A percentile compares a stretch with the other conserved stretches of the same genome.
phyloP scores from a whole-genome alignment of 2,329 filamentous ascomycete genomes.

The Bipolaris victoriae region DNA sequence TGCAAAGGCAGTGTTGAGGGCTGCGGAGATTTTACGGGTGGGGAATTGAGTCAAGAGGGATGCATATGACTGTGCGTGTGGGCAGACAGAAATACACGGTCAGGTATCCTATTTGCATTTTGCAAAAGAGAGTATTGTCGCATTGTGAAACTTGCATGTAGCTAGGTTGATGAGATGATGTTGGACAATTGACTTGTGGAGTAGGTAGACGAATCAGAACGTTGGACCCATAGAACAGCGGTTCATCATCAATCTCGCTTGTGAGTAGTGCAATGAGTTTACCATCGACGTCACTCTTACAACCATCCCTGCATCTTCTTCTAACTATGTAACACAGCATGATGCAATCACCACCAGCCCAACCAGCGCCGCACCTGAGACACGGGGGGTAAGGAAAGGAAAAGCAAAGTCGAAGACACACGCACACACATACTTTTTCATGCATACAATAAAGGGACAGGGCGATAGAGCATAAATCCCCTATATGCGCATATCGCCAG shows the following conservation, averaged over 20 bases:
- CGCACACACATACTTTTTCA: too few species aligned
- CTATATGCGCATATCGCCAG: too few species aligned
- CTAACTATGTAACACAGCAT: too few species aligned
- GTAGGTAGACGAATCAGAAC: too few species aligned
- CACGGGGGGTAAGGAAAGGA: too few species aligned
- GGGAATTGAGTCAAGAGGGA: background rate
- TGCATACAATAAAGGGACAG: too few species aligned
- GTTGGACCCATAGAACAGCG: constrained; percentile 1
- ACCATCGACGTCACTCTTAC: constrained; percentile 15
- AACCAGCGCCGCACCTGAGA: too few species aligned
- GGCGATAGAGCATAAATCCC: too few species aligned
- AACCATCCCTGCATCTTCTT: background rate
- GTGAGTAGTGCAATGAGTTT: background rate
- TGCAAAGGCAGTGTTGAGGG: constrained; percentile 1
- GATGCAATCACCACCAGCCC: too few species aligned
- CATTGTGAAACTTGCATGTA: background rate
- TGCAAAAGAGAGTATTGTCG: background rate
- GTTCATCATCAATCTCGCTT: constrained; percentile 2
- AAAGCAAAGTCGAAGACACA: too few species aligned
- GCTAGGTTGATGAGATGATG: background rate
- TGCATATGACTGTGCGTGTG: background rate
- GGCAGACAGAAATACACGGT: background rate
- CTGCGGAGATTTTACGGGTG: constrained; percentile 5
- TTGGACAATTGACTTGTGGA: too few species aligned
- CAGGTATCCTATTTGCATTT: background rate